Evolutionary conservation across 352 stramenopile species (phyloP).

Genomic region (Phytophthora tentaculata): DNA sequence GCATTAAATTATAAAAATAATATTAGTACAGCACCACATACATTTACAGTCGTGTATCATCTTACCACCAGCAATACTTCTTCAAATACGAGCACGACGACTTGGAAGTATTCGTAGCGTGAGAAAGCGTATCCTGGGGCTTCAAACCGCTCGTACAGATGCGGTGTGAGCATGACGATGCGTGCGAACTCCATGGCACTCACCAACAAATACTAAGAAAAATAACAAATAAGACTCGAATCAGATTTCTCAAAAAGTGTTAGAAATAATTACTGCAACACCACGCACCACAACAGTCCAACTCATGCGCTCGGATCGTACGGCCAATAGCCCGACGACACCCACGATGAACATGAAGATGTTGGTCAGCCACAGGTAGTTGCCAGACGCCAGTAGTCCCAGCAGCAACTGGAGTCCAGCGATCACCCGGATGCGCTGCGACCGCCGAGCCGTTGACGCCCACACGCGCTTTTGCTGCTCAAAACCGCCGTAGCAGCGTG

Average conservation of each 20-base stretch:
- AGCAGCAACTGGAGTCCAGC: constrained; percentile 65
- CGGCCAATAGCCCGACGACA: constrained; percentile 68
- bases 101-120: constrained; percentile 79
- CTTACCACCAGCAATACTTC: constrained; percentile 75
- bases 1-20: too few relatives aligned
- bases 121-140: constrained; percentile 65
- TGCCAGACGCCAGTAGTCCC: constrained; percentile 61
- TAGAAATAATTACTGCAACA: constrained; percentile 1
- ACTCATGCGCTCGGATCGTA: constrained; percentile 77
- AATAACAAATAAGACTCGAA: constrained; percentile 16
- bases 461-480: constrained; percentile 83
- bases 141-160: constrained; percentile 67
- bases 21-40: too few relatives aligned
- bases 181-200: constrained; percentile 75
- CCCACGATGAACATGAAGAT: constrained; percentile 77
- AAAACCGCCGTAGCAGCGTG: constrained; percentile 70
- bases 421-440: constrained; percentile 72
- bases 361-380: constrained; percentile 82
- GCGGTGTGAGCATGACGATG: constrained; percentile 69
- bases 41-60: too few relatives aligned
- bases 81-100: constrained; percentile 67
- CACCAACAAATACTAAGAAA: constrained; percentile 79
- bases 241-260: constrained; percentile 21
- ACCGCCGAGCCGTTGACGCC: constrained; percentile 63
- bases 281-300: constrained; percentile 74